Conservation (phyloP, 2,329 filamentous ascomycete genomes). For the Chaetothyriales sp. region DNA sequence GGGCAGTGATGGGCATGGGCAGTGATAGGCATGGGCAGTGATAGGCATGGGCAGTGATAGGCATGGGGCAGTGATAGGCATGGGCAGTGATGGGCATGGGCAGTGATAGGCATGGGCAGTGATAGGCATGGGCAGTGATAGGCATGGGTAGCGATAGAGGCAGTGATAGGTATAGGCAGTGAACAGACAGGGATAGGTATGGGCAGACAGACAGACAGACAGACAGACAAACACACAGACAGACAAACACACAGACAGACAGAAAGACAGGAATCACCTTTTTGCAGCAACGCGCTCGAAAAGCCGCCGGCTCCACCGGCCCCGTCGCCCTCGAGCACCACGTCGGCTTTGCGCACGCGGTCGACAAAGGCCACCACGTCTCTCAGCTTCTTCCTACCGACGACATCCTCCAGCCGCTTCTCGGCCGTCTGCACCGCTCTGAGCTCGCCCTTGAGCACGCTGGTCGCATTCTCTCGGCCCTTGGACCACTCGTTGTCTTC, state of each 20-base stretch:
- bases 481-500: constrained; percentile 79
- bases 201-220: too few relatives aligned
- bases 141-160: too few relatives aligned
- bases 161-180: constrained; percentile 1
- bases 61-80: too few relatives aligned
- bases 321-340: constrained; percentile 71
- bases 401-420: constrained; percentile 57
- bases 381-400: constrained; percentile 71
- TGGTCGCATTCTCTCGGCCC: constrained; percentile 68
- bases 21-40: too few relatives aligned
- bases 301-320: constrained; percentile 83
- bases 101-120: too few relatives aligned
- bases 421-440: constrained; percentile 68
- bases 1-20: too few relatives aligned
- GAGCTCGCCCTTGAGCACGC: constrained; percentile 75
- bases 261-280: constrained; percentile 53
- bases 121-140: too few relatives aligned
- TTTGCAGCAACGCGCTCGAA: constrained; percentile 68
- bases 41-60: too few relatives aligned
- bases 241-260: too few relatives aligned
- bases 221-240: too few relatives aligned
- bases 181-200: too few relatives aligned
- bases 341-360: constrained; percentile 71
- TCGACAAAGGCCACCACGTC: constrained; percentile 90
- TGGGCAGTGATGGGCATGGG: too few relatives aligned